These are phyloP conservation scores for Phycomyces nitens DNA, from an alignment of 192 early-diverging fungal genomes.

Conservation along the genomic window DNA sequence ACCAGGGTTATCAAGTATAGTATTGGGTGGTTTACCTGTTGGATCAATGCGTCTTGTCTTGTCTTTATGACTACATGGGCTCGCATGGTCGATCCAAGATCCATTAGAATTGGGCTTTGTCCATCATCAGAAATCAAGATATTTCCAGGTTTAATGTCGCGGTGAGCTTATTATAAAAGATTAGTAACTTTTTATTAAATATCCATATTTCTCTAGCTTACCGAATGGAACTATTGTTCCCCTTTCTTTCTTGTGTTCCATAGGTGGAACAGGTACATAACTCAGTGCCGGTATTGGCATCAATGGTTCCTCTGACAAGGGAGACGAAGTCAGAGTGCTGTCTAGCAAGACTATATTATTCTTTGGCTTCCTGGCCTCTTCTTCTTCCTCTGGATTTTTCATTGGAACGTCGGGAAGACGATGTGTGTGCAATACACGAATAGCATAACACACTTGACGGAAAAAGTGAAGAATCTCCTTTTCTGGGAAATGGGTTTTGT, in stretches of 20 bases:
- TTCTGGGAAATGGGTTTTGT: conserved; percentile 47
- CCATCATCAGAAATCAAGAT: conserved; percentile 62
- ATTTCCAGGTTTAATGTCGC: conserved; percentile 75
- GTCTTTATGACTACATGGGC: conserved; percentile 49
- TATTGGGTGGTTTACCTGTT: conserved; percentile 36
- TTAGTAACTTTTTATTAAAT: not conserved
- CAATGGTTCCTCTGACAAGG: not conserved
- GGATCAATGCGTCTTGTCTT: conserved; percentile 50
- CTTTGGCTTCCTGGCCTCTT: not conserved
- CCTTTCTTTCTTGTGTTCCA: not conserved
- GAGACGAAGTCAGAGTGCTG: not conserved
- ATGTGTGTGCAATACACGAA: conserved; percentile 54
- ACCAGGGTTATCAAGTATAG: not conserved
- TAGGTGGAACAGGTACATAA: not conserved
- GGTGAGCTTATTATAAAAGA: conserved; percentile 53
- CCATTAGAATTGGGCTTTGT: conserved; percentile 60
- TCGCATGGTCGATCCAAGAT: conserved; percentile 60
- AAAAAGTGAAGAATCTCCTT: conserved; percentile 56
- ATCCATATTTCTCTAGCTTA: not conserved
- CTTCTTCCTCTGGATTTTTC: not conserved
- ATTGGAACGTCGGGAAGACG: conserved; percentile 2
- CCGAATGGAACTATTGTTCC: not conserved
- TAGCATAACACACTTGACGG: conserved; percentile 52
- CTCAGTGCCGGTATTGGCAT: not conserved
- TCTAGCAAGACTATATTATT: not conserved